Base-by-base conservation (phyloP, 495 filamentous ascomycete genomes). In the Wilcoxina mikolae region DNA sequence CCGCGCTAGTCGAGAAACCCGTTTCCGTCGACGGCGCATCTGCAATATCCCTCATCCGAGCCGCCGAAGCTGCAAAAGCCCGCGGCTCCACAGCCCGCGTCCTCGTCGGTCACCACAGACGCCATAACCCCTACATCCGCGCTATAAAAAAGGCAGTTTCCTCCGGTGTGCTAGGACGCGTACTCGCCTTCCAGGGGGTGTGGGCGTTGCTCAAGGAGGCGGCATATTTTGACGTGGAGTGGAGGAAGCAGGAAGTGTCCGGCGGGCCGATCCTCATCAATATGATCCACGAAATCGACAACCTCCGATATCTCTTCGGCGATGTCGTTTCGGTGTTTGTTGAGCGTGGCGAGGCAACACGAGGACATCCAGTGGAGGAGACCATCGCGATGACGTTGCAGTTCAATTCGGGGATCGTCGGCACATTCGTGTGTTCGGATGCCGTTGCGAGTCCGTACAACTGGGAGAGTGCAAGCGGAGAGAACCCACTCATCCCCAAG, bases 1-100 rank as follows among this genome's bases (percentile, higher is more conserved):
- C 78, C 58, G 67, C 79, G 17, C 69, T 82, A 20, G 69, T 80
- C 31, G 78, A 80, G 60, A 80, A 80, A 52, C 78, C 78, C 3
- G 65, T 80, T 25, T 71, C 72, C 38, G 70, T 74, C 4, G 67
- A 67, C 31, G 63, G 75, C n/a, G 64, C 60, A n/a, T 67, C 64
- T 22, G 73, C 68, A 1, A 65, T 64, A 2, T 64, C 59, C 0
- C 64, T 73, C 0, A 58, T 73, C 23, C 50, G 58, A 38, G 53
- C 59, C 31, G 55, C 59, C n/a, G 58, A 57, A 23, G 44, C 25
- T 4, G 67, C 56, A 23, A 18, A 47, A 31, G 56, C 54, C 26
- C 33, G 63, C 2, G 57, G 24, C 5, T 67, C 55, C 23, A 23
- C 44, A 29, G 56, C 56, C 25, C 33, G 61, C 18, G 57, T 68